Evolutionary conservation across 1,284 basidiomycete genomes (phyloP).

Genomic region (Apiotrichum siamense): DNA sequence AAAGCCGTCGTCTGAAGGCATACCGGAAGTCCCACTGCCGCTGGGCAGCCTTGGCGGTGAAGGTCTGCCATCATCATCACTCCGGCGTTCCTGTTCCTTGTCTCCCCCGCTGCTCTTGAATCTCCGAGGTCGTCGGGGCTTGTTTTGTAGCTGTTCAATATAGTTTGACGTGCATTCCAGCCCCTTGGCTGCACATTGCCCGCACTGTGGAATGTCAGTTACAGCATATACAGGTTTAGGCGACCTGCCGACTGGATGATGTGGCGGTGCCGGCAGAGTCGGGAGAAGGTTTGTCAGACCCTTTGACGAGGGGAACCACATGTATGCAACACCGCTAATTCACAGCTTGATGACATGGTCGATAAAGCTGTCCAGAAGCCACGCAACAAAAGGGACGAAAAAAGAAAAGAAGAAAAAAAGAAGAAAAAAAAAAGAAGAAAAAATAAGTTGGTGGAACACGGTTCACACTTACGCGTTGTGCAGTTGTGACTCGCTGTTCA

Average conservation of each 20-base stretch:
- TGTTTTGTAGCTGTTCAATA: conserved; percentile 34
- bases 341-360: too few species aligned
- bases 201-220: conserved; percentile 29
- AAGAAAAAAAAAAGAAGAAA: conserved; percentile 8
- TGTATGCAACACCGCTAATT: too few species aligned
- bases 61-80: conserved; percentile 1
- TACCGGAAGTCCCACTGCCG: background rate
- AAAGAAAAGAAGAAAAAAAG: background rate
- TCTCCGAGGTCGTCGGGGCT: conserved; percentile 21
- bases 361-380: background rate
- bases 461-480: conserved; percentile 11
- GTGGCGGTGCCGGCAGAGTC: too few species aligned
- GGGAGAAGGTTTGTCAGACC: too few species aligned
- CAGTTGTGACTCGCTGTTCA: conserved; percentile 6
- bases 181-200: conserved; percentile 31
- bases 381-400: background rate
- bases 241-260: too few species aligned
- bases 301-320: too few species aligned
- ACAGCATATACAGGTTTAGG: conserved; percentile 17
- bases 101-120: conserved; percentile 9
- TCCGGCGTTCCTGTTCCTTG: background rate
- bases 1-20: too few species aligned
- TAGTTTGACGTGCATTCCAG: conserved; percentile 37
- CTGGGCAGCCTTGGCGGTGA: background rate
- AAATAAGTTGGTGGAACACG: too few species aligned